Conservation (phyloP, 768 basidiomycete genomes). For the Trametes sanguinea region DNA sequence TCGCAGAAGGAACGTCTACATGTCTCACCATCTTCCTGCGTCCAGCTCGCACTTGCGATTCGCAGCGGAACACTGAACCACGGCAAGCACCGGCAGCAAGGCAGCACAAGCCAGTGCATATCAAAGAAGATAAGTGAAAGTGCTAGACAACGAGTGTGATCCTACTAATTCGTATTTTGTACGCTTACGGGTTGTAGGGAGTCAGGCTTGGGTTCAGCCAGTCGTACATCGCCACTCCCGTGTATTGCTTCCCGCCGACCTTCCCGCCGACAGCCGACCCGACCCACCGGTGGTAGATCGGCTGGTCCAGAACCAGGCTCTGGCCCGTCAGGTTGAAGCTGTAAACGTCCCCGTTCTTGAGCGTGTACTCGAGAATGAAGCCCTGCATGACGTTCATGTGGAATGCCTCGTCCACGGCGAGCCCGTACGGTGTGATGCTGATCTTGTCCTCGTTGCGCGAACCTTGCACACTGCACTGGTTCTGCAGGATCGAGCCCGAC, state of each 20-base stretch:
- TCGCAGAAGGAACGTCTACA: background rate
- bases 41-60: too few species aligned
- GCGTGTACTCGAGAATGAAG: slow-evolving; percentile 26
- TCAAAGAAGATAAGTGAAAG: too few species aligned
- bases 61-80: background rate
- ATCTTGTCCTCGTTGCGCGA: slow-evolving; percentile 21
- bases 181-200: slow-evolving; percentile 4
- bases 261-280: slow-evolving; percentile 20
- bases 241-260: slow-evolving; percentile 10
- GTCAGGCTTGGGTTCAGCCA: slow-evolving; percentile 22
- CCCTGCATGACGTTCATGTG: slow-evolving; percentile 25
- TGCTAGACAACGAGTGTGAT: background rate
- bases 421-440: slow-evolving; percentile 24
- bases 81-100: too few species aligned
- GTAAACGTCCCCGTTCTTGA: slow-evolving; percentile 25
- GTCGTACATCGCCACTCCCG: slow-evolving; percentile 11
- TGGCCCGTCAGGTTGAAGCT: slow-evolving; percentile 26
- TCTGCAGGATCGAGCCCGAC: slow-evolving; percentile 28
- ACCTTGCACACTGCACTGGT: slow-evolving; percentile 29
- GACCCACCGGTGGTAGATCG: slow-evolving; percentile 31
- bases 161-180: background rate
- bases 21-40: too few species aligned
- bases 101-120: too few species aligned
- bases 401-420: slow-evolving; percentile 10
- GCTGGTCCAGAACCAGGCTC: slow-evolving; percentile 23